A percentile compares a stretch with the other conserved stretches of the same genome.
These are phyloP conservation scores for Climacium dendroides DNA, from an alignment of 225 moss, liverwort and hornwort genomes.

Conservation along the genomic window DNA sequence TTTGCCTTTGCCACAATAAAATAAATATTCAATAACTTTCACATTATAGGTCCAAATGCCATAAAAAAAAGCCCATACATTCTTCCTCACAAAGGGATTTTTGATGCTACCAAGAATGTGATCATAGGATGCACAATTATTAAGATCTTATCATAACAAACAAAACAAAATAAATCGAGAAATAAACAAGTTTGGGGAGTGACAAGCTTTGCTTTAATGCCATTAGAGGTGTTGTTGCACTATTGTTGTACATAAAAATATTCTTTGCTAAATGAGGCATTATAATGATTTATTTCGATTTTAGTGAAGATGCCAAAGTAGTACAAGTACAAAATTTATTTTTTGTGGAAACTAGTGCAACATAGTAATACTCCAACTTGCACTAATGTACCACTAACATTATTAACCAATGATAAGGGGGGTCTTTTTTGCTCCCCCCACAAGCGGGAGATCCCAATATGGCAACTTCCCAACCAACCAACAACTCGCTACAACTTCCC, in stretches of 20 bases:
- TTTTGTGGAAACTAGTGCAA: neutral
- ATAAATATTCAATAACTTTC: no score
- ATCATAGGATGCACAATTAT: no score
- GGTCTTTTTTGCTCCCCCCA: accelerated
- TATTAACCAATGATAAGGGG: neutral
- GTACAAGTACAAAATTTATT: neutral
- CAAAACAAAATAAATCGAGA: no score
- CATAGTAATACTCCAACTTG: neutral
- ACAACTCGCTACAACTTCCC: neutral
- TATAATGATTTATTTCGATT: neutral
- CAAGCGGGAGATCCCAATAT: accelerated
- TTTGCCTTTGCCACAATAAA: no score
- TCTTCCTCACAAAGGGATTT: no score
- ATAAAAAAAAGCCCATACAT: no score
- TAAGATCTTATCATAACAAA: no score
- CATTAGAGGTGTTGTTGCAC: no score
- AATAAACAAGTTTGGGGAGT: no score
- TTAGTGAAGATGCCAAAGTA: neutral
- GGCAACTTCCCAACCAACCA: neutral
- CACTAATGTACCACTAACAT: neutral
- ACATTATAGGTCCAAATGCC: no score
- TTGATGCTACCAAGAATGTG: no score
- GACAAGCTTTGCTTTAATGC: no score
- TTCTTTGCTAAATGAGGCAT: neutral
- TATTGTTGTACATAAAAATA: neutral